Conservation (phyloP, 768 basidiomycete genomes). For the Rhizopogon vesiculosus region DNA sequence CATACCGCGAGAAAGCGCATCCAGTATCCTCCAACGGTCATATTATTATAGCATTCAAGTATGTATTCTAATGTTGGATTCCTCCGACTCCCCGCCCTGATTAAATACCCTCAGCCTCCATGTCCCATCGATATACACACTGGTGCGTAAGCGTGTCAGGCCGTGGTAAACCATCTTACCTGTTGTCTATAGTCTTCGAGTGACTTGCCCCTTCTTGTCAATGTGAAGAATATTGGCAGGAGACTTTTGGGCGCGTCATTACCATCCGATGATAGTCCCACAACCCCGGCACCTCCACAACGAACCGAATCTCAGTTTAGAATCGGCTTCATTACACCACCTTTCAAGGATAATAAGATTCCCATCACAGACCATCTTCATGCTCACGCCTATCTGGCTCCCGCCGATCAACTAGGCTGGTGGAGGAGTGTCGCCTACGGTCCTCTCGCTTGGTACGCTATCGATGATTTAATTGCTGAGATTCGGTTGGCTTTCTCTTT, state of each 20-base stretch:
- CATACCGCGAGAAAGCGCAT: constrained; percentile 63
- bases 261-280: constrained; percentile 19
- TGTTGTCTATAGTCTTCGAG: constrained; percentile 52
- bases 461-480: constrained; percentile 78
- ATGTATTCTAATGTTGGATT: constrained; percentile 22
- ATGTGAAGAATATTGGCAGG: constrained; percentile 52
- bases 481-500: constrained; percentile 50
- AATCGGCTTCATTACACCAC: constrained; percentile 77
- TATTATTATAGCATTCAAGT: constrained; percentile 75
- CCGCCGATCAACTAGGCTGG: constrained; percentile 68
- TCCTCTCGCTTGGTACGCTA: constrained; percentile 66
- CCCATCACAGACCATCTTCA: constrained; percentile 79
- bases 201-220: constrained; percentile 68
- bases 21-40: constrained; percentile 74
- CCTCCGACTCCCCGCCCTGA: constrained; percentile 40
- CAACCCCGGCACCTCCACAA: constrained; percentile 23
- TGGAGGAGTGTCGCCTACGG: constrained; percentile 66
- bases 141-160: constrained; percentile 39
- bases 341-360: constrained; percentile 73
- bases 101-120: constrained; percentile 48
- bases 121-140: constrained; percentile 71
- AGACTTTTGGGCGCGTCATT: constrained; percentile 49
- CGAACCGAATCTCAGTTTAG: constrained; percentile 39
- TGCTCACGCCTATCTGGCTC: constrained; percentile 65
- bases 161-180: constrained; percentile 4